These are phyloP conservation scores for Suhomyces pyralidae DNA, from an alignment of 805 yeast genomes.

Conservation along the genomic window DNA sequence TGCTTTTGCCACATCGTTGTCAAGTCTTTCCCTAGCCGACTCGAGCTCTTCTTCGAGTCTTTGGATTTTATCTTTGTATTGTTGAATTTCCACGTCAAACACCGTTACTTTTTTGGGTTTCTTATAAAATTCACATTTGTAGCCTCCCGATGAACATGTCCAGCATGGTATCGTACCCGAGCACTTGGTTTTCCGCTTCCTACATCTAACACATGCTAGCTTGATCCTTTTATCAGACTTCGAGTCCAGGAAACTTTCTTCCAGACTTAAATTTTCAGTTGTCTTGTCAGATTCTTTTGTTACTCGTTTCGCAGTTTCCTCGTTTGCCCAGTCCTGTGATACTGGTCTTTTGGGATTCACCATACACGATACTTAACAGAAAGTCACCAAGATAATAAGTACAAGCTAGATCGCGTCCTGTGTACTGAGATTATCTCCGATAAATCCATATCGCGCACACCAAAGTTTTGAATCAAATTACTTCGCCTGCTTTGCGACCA, in stretches of 20 bases:
- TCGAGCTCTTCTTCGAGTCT: conserved; percentile 6
- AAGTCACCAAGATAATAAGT: background rate
- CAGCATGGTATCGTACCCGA: conserved; percentile 24
- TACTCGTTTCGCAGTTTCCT: background rate
- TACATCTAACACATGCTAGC: conserved; percentile 24
- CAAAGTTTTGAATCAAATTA: background rate
- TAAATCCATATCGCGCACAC: background rate
- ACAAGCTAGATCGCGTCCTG: background rate
- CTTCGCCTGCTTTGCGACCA: background rate
- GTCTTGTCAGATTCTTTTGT: background rate
- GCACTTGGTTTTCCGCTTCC: conserved; percentile 27
- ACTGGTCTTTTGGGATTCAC: background rate
- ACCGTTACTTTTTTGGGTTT: conserved; percentile 18
- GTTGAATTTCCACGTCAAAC: conserved; percentile 22
- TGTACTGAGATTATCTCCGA: background rate
- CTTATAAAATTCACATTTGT: conserved; percentile 19
- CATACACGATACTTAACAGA: background rate
- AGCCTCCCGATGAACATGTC: conserved; percentile 13
- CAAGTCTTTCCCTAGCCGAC: background rate
- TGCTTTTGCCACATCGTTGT: too few species aligned
- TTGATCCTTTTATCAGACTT: conserved; percentile 3
- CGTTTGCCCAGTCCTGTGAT: background rate
- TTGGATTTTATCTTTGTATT: conserved; percentile 13
- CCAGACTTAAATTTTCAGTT: background rate
- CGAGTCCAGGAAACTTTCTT: background rate